Base-by-base conservation (phyloP, 352 stramenopile genomes). In the Globisporangium echinulatum region DNA sequence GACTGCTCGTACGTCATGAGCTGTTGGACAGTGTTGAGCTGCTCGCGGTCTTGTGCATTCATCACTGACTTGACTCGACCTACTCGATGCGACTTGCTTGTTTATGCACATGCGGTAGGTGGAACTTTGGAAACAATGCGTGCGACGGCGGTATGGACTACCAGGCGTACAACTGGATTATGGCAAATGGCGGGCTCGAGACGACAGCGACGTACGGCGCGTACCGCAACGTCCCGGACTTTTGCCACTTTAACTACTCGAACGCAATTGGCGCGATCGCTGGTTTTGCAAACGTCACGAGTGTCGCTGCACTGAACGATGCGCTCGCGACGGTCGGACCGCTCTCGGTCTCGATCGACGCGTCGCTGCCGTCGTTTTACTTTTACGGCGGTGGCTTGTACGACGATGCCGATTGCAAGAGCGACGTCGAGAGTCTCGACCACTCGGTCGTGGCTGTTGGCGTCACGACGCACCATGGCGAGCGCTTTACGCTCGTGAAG, bases 401-500 rank as follows among this genome's bases (percentile, higher is more conserved):
- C 62, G 79, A 96, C 59, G 84, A 97, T 50, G 62, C 74, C 0
- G 70, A 74, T 33, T 99, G 96, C 72, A 96, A 92, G 61, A 96
- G 77, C 60, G 89, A 91, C 52, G 52, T 90, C n/a, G 89, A 97
- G 63, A 92, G 88, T 52, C 73, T 98, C 13, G 88, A 97, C 61
- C 93, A 98, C 70, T 96, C 90, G 25, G 90, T 97, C 40, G 71
- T 97, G 14, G 82, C 92, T 4, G 91, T 97, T 1, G 93, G 93
- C 42, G 90, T 96, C 59, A 96, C 87, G 17, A 91, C 75, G 17
- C 69, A 94, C 63, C 77, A 92, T 10, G 92, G 81, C 0, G 86
- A 97, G 61, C 93, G 96, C 71, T 98, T 97, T 72, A 98, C 89
- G 54, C 74, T 98, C 63, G 87, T 98, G 53, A 97, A 97, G 74